phyloP scores from a whole-genome alignment of 345 rosid species.

The Gossypium bickii region DNA sequence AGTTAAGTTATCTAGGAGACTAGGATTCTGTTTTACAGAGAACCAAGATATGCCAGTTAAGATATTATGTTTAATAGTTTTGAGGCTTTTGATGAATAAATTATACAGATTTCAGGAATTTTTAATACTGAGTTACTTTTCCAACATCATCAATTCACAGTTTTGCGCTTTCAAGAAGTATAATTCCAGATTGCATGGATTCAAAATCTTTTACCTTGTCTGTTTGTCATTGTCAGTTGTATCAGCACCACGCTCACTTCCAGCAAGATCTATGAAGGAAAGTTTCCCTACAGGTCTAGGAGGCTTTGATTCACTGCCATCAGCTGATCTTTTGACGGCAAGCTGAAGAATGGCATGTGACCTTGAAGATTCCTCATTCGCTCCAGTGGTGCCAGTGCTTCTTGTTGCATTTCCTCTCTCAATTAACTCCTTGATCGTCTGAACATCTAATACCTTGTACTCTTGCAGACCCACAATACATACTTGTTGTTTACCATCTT shows the following conservation, averaged over 20 bases:
- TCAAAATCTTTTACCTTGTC: conserved; percentile 39
- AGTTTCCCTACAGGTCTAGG: conserved; percentile 51
- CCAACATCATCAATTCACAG: too few species aligned
- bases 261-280: conserved; percentile 67
- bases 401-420: conserved; percentile 60
- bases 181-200: not conserved
- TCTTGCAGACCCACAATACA: conserved; percentile 68
- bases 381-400: conserved; percentile 61
- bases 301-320: conserved; percentile 48
- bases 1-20: not conserved
- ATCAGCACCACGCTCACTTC: conserved; percentile 75
- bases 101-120: too few species aligned
- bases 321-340: conserved; percentile 47
- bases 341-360: conserved; percentile 74
- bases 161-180: conserved; percentile 2
- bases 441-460: conserved; percentile 52
- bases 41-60: not conserved
- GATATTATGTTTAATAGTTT: too few species aligned
- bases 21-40: not conserved
- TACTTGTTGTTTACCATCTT: conserved; percentile 66
- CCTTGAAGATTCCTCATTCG: conserved; percentile 67
- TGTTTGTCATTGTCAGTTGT: conserved; percentile 69
- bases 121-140: too few species aligned
- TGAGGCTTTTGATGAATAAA: too few species aligned
- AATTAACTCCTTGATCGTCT: conserved; percentile 47